Percentiles rank a stretch among this genome's conserved stretches.
phyloP scores from a whole-genome alignment of 2,329 filamentous ascomycete species.

The Fusarium fujikuroi region DNA sequence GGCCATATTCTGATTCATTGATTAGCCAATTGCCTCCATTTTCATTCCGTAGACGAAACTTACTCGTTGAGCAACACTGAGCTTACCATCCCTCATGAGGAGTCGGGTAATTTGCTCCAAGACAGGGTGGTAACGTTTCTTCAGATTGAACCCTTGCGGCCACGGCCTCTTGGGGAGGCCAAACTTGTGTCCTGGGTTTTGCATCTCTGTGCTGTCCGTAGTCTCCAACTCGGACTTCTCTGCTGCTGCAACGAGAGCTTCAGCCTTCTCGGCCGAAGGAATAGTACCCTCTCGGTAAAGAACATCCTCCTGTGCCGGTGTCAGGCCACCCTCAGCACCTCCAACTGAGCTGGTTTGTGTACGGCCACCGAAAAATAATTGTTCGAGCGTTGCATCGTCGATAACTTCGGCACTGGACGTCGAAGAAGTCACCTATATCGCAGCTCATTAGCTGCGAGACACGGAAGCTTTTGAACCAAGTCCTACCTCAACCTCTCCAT shows the following conservation, averaged over 20 bases:
- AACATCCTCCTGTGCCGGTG: constrained; percentile 56
- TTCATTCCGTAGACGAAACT: constrained; percentile 42
- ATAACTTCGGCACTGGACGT: constrained; percentile 37
- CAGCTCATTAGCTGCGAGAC: constrained; percentile 28
- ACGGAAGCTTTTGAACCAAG: constrained; percentile 21
- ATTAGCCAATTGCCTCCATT: constrained; percentile 14
- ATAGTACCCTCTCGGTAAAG: constrained; percentile 57
- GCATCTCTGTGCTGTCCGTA: constrained; percentile 31
- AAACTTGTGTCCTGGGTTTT: constrained; percentile 77
- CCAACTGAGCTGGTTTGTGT: constrained; percentile 44
- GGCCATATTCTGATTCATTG: constrained; percentile 76
- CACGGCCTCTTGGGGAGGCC: constrained; percentile 75
- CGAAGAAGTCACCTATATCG: constrained; percentile 25
- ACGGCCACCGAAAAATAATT: constrained; percentile 52
- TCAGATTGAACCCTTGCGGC: constrained; percentile 70
- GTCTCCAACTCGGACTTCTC: constrained; percentile 33
- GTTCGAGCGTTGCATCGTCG: constrained; percentile 51
- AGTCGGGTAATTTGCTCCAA: constrained; percentile 89
- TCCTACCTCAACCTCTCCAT: constrained; percentile 38
- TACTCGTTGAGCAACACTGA: constrained; percentile 89
- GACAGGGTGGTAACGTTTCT: constrained; percentile 86
- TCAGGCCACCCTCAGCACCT: constrained; percentile 52
- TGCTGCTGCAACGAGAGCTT: constrained; percentile 43
- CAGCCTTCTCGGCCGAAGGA: constrained; percentile 49
- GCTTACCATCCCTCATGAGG: constrained; percentile 91